A percentile compares a stretch with the other conserved stretches of the same genome.
phyloP scores from a whole-genome alignment of 2,329 filamentous ascomycete species.

The Hirsutella thompsonii region DNA sequence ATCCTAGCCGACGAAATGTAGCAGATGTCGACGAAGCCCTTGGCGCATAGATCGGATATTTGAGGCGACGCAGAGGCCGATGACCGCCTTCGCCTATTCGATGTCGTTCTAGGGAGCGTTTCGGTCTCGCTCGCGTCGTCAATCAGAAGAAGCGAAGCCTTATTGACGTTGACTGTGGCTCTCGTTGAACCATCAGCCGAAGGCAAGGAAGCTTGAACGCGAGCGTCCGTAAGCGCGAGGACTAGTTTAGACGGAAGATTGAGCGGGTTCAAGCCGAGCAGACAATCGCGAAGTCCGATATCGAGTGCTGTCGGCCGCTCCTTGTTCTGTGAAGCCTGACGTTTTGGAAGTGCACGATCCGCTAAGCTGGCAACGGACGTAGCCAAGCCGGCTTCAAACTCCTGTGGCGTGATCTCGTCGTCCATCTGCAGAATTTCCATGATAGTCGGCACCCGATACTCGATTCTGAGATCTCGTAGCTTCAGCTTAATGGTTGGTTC shows the following conservation, averaged over 20 bases:
- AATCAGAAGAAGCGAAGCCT: slow-evolving; percentile 71
- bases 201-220: slow-evolving; percentile 54
- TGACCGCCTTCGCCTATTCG: slow-evolving; percentile 10
- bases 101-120: slow-evolving; percentile 5
- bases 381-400: slow-evolving; percentile 63
- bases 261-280: slow-evolving; percentile 74
- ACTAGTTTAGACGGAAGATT: slow-evolving; percentile 63
- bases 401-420: slow-evolving; percentile 53
- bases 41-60: slow-evolving; percentile 42
- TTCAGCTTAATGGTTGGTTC: slow-evolving; percentile 85
- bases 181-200: slow-evolving; percentile 52
- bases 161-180: slow-evolving; percentile 56
- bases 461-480: slow-evolving; percentile 69
- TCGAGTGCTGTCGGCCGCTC: slow-evolving; percentile 49
- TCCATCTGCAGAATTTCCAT: slow-evolving; percentile 65
- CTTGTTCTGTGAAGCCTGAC: not conserved
- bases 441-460: slow-evolving; percentile 77
- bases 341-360: slow-evolving; percentile 38
- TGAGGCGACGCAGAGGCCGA: slow-evolving; percentile 30
- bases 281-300: slow-evolving; percentile 66
- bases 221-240: slow-evolving; percentile 66
- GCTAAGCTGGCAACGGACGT: slow-evolving; percentile 69
- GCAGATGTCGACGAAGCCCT: slow-evolving; percentile 76
- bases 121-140: slow-evolving; percentile 48
- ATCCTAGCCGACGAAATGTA: slow-evolving; percentile 74